Evolutionary conservation across 345 rosid species (phyloP), one percentile per base, ranked within the genome.

Genomic region (Aethionema arabicum): DNA sequence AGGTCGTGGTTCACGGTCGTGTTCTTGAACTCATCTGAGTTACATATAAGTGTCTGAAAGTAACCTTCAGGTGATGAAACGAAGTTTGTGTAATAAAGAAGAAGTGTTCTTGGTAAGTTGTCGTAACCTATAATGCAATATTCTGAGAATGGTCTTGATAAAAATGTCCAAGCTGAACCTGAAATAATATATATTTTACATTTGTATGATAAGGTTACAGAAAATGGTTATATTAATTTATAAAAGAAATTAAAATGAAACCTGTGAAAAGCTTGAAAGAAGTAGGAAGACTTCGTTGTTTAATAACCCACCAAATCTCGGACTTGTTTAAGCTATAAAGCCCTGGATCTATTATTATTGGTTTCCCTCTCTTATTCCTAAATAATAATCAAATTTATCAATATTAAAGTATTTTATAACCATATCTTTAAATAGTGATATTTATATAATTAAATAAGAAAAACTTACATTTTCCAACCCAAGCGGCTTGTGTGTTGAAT

Each of bases 231-330:
- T 37, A 5, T 7, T 14, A 13, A 30, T 11, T 16, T 16, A 4
- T 37, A 13, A 31, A 30, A 32, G 50, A 0, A 46, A 7, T 6
- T 16, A 15, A 6, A 4, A 13, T 15, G 56, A 52, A 61, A 92
- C 98, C 98, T 77, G 98, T 80, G 45, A 80, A 92, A 48, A 92
- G 92, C 81, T 83, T 88, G 83, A 88, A 92, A 63, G 96, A 88
- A 42, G 93, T 80, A n/a, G 98, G 98, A 61, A 89, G 77, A 44
- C 78, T 65, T 70, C 98, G 74, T 14, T 83, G 96, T 65, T 85
- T 85, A 5, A 59, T 67, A 36, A 63, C 85, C 90, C 89, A 88
- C 93, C 93, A 85, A 68, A 92, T 72, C 67, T 92, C 93, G 66
- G 98, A 86, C 68, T 92, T 88, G 68, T 86, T 89, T 33, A 37